Conservation (phyloP, 2,329 filamentous ascomycete species). For the Furcasterigmium sp. region DNA sequence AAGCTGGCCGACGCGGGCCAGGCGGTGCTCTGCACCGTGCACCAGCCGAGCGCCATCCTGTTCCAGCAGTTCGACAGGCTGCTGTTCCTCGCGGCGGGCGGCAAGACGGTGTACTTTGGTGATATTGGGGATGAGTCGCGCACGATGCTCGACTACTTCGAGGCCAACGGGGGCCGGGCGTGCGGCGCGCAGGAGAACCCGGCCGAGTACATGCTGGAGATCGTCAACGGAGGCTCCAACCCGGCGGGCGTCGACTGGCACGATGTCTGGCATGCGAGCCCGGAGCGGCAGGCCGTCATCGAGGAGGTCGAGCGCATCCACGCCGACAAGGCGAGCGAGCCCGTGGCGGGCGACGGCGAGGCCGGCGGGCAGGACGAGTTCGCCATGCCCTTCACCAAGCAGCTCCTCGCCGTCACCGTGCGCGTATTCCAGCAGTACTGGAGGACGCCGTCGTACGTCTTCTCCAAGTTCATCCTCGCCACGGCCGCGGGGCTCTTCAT, state of each 20-base stretch:
- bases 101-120: constrained; percentile 65
- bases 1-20: constrained; percentile 53
- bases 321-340: constrained; percentile 31
- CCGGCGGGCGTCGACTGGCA: constrained; percentile 56
- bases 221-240: constrained; percentile 36
- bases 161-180: constrained; percentile 53
- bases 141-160: constrained; percentile 58
- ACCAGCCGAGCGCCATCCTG: constrained; percentile 48
- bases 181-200: constrained; percentile 63
- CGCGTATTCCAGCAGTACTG: constrained; percentile 81
- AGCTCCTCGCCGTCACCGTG: constrained; percentile 59
- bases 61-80: constrained; percentile 55
- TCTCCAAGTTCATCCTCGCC: constrained; percentile 62
- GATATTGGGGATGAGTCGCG: constrained; percentile 56
- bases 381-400: constrained; percentile 65
- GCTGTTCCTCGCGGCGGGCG: constrained; percentile 59
- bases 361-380: constrained; percentile 55
- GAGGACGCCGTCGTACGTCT: constrained; percentile 73
- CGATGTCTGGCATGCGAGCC: constrained; percentile 53
- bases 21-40: constrained; percentile 49
- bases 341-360: constrained; percentile 12
- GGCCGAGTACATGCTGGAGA: constrained; percentile 68
- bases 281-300: constrained; percentile 45
- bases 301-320: constrained; percentile 61
- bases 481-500: constrained; percentile 63